Base-by-base conservation (phyloP, 306 rosid species). In the Cucumis cinereus region DNA sequence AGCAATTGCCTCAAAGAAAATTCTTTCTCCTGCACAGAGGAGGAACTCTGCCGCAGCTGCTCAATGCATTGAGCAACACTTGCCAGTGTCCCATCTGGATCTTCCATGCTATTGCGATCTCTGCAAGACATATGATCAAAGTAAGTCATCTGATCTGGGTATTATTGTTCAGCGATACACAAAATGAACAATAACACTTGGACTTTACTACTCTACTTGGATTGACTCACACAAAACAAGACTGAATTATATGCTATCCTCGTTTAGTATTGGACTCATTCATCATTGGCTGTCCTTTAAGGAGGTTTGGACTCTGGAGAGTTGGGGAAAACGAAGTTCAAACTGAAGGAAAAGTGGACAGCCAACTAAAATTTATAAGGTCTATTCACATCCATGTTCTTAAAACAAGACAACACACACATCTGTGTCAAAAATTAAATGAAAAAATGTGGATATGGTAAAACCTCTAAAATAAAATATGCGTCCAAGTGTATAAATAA, bases 61-160 rank as follows among this genome's bases (percentile, higher is more conserved):
- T 95, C 98, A 77, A 95, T 95, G 85, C 99, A 92, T 81, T 95
- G 99, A 64, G 99, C 99, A 84, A 95, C 99, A 85, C 96, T 95
- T 79, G 99, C 98, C 78, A 95, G 86, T 41, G 97, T 91, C 79
- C 99, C 99, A 85, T 95, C 98, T 73, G 98, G 92, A 87, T 95
- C 99, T 89, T 95, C 99, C 99, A 95, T 92, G 84, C 87, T 85
- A 82, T 92, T 93, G 53, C 96, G 99, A 11, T 95, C 99, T 81
- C 99, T 95, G 90, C 82, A 82, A 78, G 61, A 79, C 74, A 79
- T 77, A 52, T 59, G 78, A 85, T 36, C 74, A 83, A 47, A 61
- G 71, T 82, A 78, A 45, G 78, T 77, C 55, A 67, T 61, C 77
- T 7, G 77, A 62, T 61, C 77, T 7, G 77, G 72, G 13, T 24